These are phyloP conservation scores for Adiantum capillusveneris DNA, from an alignment of 75 land plant genomes.

Conservation along the genomic window DNA sequence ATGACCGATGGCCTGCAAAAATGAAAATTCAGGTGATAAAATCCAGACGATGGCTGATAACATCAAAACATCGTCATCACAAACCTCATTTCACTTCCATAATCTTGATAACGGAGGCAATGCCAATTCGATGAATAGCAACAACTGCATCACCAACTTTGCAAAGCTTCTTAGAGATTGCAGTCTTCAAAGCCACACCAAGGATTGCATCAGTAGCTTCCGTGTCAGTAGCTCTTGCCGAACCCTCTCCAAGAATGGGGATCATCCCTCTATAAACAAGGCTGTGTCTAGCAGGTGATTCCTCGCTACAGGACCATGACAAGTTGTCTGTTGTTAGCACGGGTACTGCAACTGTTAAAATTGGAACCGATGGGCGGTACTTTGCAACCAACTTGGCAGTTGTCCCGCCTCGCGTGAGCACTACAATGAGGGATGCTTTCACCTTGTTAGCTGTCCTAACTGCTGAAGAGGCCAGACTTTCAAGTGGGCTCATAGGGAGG, in stretches of 20 bases:
- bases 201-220: constrained; percentile 87
- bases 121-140: constrained; percentile 79
- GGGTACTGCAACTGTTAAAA: constrained; percentile 79
- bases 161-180: constrained; percentile 45
- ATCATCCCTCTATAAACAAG: constrained; percentile 65
- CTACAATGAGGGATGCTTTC: constrained; percentile 64
- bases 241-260: constrained; percentile 69
- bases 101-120: constrained; percentile 81
- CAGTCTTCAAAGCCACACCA: constrained; percentile 58
- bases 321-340: constrained; percentile 68
- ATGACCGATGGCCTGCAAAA: neutral
- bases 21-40: no score
- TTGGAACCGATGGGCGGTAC: constrained; percentile 82
- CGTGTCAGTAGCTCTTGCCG: constrained; percentile 80
- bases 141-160: constrained; percentile 73
- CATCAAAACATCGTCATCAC: no score
- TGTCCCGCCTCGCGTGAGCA: constrained; percentile 79
- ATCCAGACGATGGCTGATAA: no score
- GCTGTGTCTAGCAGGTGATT: constrained; percentile 79
- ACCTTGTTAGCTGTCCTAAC: constrained; percentile 85
- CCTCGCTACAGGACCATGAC: constrained; percentile 70
- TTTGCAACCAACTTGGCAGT: constrained; percentile 91
- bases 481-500: constrained; percentile 86
- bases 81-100: constrained; percentile 59
- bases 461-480: constrained; percentile 89